A percentile compares a stretch with the other conserved stretches of the same genome.
Conservation (phyloP, 192 early-diverging fungal species). For the Coemansia pectinata region DNA sequence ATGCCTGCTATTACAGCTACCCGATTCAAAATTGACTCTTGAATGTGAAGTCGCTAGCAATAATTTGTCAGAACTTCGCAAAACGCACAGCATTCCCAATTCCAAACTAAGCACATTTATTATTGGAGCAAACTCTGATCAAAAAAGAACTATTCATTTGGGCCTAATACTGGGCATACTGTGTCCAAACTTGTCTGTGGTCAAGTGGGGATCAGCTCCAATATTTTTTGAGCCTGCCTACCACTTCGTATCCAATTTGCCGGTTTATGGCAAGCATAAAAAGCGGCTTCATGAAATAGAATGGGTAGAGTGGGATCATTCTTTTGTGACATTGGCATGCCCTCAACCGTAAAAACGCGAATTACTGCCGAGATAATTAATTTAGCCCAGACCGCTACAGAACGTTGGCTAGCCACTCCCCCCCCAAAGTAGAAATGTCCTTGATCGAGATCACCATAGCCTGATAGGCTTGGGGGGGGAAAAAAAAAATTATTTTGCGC, state of each 20-base stretch:
- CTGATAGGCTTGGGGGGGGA: not conserved
- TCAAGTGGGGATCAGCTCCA: not conserved
- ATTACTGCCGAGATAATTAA: not conserved
- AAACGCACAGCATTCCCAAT: not conserved
- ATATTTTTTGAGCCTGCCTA: not conserved
- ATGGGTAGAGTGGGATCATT: not conserved
- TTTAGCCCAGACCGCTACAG: not conserved
- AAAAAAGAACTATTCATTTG: not conserved
- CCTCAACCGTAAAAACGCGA: not conserved
- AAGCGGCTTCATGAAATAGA: not conserved
- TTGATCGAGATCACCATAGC: not conserved
- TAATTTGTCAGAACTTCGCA: not conserved
- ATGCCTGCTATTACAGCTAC: not conserved
- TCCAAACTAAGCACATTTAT: not conserved
- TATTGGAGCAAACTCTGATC: not conserved
- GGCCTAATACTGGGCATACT: not conserved
- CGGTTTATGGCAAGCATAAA: not conserved
- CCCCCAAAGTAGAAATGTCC: not conserved
- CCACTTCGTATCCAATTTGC: not conserved
- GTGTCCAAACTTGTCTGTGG: not conserved
- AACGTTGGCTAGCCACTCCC: not conserved
- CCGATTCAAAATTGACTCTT: not conserved
- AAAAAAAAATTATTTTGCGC: not conserved
- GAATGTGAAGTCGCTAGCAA: not conserved
- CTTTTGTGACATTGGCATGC: not conserved